Evolutionary conservation across 176 grass and related monocot species (phyloP), one percentile per base, ranked within the genome.

Genomic region (Hordeum vulgare): DNA sequence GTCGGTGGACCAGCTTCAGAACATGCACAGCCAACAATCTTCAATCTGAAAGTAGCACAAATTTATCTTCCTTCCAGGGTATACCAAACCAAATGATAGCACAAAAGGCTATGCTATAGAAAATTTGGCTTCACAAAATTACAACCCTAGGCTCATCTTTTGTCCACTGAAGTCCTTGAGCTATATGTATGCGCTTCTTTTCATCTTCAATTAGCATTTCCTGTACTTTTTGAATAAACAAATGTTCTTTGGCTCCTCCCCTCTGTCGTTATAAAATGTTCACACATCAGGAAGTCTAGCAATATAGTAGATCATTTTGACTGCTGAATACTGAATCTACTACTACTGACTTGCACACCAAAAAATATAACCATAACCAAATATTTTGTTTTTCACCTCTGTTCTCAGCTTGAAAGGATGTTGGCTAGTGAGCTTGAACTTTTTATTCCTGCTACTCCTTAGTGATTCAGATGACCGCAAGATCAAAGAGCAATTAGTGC

Each of bases 121-220:
- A 40, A 59, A 70, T 8, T 69, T 25, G 33, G 28, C 37, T 34
- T 18, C 28, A 34, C 68, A 70, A 53, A n/a, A n/a, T n/a, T n/a
- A n/a, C n/a, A n/a, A n/a, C n/a, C n/a, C n/a, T n/a, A n/a, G n/a
- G n/a, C n/a, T 98, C 96, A 28, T 95, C 93, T 3, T 88, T 98
- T 61, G 96, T 98, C 93, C 93, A 98, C 1, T 92, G 90, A 66
- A 98, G 80, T 59, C 96, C 96, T 86, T 95, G 96, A 1, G 96
- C 96, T 70, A 90, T 72, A 68, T 92, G 93, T 62, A 95, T 90
- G 20, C 90, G 90, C 60, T 90, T 81, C 58, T 87, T 93, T 65
- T 98, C 82, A 76, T 98, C 87, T 59, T 98, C 96, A 11, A 78
- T 5, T 59, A 98, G 72, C 93, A 98, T 95, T 66, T 90, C 85